A percentile compares a stretch with the other conserved stretches of the same genome.
Conservation (phyloP, 768 basidiomycete genomes). For the Phanerochaete sordida region DNA sequence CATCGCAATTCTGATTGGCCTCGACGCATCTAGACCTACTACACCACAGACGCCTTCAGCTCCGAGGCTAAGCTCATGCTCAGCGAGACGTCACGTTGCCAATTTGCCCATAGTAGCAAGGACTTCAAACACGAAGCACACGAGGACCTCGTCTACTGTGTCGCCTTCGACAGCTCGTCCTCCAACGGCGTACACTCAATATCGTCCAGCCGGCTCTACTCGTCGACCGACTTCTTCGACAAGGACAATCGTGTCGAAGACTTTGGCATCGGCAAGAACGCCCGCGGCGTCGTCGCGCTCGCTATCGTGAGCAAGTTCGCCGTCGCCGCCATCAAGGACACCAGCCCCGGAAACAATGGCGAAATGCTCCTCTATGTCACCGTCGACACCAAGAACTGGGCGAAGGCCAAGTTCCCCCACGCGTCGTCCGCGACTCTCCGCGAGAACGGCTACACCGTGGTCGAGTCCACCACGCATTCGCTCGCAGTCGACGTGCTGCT, state of each 20-base stretch:
- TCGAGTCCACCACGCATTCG: slow-evolving; percentile 91
- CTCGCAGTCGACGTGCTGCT: slow-evolving; percentile 92
- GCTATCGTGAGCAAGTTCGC: slow-evolving; percentile 93
- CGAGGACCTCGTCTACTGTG: slow-evolving; percentile 80
- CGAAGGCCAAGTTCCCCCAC: slow-evolving; percentile 90
- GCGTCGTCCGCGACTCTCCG: slow-evolving; percentile 71
- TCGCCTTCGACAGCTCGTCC: slow-evolving; percentile 71
- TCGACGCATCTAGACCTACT: slow-evolving; percentile 61
- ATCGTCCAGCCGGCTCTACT: slow-evolving; percentile 71
- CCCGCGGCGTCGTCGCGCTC: slow-evolving; percentile 87
- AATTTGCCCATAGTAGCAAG: slow-evolving; percentile 84
- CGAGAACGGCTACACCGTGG: slow-evolving; percentile 94
- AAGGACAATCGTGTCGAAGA: slow-evolving; percentile 67
- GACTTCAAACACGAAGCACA: slow-evolving; percentile 81
- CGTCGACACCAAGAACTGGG: slow-evolving; percentile 81
- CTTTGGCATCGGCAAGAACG: slow-evolving; percentile 80
- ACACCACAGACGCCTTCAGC: slow-evolving; percentile 82
- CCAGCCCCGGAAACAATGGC: slow-evolving; percentile 47
- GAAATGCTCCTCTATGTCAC: slow-evolving; percentile 88
- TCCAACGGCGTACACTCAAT: slow-evolving; percentile 40
- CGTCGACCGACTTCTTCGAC: slow-evolving; percentile 82
- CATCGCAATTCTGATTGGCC: background rate
- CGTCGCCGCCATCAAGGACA: slow-evolving; percentile 83
- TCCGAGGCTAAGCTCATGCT: slow-evolving; percentile 58
- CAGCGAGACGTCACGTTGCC: slow-evolving; percentile 70